Percentiles rank a stretch among this genome's conserved stretches.
Conservation (phyloP, 768 basidiomycete species). For the Brasilioporus rufonigricans region DNA sequence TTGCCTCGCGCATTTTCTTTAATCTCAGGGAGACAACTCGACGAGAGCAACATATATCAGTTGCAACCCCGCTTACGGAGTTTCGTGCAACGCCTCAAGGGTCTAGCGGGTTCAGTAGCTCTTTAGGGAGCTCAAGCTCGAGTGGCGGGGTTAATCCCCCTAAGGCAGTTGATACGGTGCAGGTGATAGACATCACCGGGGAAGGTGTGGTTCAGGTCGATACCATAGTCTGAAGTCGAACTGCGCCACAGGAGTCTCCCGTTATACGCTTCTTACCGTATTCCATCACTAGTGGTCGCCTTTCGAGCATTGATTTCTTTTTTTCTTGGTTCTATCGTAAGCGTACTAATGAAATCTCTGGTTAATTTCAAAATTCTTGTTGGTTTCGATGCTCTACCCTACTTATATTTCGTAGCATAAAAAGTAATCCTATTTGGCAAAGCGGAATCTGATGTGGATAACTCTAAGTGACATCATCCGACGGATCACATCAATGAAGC, state of each 20-base stretch:
- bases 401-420: too few species aligned
- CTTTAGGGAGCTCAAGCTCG: background rate
- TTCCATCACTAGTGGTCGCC: background rate
- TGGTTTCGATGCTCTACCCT: too few species aligned
- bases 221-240: background rate
- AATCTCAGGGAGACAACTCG: constrained; percentile 21
- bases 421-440: too few species aligned
- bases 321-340: too few species aligned
- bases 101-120: background rate
- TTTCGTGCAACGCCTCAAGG: constrained; percentile 4
- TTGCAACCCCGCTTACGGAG: constrained; percentile 2
- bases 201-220: background rate
- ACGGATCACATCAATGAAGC: too few species aligned
- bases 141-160: background rate
- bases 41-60: background rate
- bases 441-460: too few species aligned
- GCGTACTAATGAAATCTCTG: too few species aligned
- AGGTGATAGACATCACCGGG: background rate
- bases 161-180: background rate
- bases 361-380: too few species aligned
- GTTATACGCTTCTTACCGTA: background rate
- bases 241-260: too few species aligned
- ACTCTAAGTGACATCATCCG: too few species aligned
- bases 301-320: too few species aligned
- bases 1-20: constrained; percentile 25